Evolutionary conservation across 2,329 filamentous ascomycete genomes (phyloP), one percentile per base, ranked within the genome.

Genomic region (Aureobasidium namibiae): DNA sequence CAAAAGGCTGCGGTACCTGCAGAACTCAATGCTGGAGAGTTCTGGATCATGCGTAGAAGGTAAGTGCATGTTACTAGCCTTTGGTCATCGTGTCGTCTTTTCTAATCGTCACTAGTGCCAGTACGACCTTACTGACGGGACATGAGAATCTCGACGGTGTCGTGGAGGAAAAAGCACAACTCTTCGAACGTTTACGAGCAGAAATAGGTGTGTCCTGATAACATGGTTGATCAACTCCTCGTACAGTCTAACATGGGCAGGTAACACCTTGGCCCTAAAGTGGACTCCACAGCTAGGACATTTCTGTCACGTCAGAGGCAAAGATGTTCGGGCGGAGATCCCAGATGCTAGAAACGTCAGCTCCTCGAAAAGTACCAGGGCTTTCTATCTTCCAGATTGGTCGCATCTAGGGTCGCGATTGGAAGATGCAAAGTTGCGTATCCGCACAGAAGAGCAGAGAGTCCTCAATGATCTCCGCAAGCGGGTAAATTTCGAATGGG

Each of bases 211-310:
- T 11, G 13, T 14, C 2, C 11, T 13, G 11, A n/a, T 24, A n/a
- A n/a, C n/a, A n/a, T n/a, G n/a, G 13, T 18, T 11, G 7, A 21
- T 4, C 34, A n/a, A 7, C 7, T 4, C n/a, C 39, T 18, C 14
- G 14, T 34, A 13, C 14, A 45, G 10, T 18, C 39, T 56, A 29
- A 56, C 24, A 21, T 11, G 10, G 4, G 3, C 4, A 45, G 66
- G 61, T 67, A 74, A 60, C 6, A 86, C 81, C 61, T 80, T 97
- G 44, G 88, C 85, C 0, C 80, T 99, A 21, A 89, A 87, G 66
- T 97, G 91, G 88, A 90, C 87, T 1, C 88, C 92, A 0, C 87
- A 86, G 14, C 80, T 96, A 1, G 92, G 94, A 9, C 90, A 99
- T 70, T 89, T 95, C 67, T 92, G 89, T 66, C 92, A 97, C 70